phyloP scores from a whole-genome alignment of 805 yeast species.

The Cyberlindnera euphorbiae region DNA sequence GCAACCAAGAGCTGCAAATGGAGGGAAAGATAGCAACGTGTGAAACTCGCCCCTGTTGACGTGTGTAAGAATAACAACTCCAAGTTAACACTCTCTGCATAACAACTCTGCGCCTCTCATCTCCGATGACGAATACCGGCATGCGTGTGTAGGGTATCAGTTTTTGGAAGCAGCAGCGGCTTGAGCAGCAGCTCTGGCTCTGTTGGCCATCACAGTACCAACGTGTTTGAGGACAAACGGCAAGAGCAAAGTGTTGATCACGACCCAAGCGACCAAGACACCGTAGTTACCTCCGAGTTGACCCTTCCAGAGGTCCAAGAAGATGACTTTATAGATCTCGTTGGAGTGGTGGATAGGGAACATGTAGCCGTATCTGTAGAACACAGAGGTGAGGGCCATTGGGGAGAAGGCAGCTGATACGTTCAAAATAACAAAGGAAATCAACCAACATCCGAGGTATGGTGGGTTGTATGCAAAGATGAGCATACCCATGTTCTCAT shows the following conservation, averaged over 20 bases:
- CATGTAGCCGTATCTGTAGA: conserved; percentile 62
- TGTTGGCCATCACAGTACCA: conserved; percentile 32
- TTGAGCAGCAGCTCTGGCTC: conserved; percentile 20
- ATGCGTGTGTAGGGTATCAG: no score
- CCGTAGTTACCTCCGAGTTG: conserved; percentile 58
- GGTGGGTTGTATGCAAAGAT: conserved; percentile 55
- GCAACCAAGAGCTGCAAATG: no score
- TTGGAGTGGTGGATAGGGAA: conserved; percentile 65
- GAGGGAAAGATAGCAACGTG: no score
- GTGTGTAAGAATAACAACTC: no score
- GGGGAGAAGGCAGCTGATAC: conserved; percentile 68
- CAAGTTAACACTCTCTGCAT: no score
- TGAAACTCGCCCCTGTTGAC: no score
- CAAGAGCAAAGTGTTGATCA: conserved; percentile 37
- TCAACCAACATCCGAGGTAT: conserved; percentile 62
- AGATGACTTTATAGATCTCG: conserved; percentile 55
- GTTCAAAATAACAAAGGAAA: conserved; percentile 65
- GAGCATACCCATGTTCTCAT: conserved; percentile 57
- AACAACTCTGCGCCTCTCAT: no score
- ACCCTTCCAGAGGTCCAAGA: conserved; percentile 53
- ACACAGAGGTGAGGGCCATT: conserved; percentile 49
- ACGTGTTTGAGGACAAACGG: conserved; percentile 43
- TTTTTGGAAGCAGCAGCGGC: not conserved
- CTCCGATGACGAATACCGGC: no score
- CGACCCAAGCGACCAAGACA: conserved; percentile 57